Percentiles rank a stretch among this genome's conserved stretches.
These are phyloP conservation scores for Aspergillus sp. DNA, from an alignment of 2,329 filamentous ascomycete genomes.

Conservation along the genomic window DNA sequence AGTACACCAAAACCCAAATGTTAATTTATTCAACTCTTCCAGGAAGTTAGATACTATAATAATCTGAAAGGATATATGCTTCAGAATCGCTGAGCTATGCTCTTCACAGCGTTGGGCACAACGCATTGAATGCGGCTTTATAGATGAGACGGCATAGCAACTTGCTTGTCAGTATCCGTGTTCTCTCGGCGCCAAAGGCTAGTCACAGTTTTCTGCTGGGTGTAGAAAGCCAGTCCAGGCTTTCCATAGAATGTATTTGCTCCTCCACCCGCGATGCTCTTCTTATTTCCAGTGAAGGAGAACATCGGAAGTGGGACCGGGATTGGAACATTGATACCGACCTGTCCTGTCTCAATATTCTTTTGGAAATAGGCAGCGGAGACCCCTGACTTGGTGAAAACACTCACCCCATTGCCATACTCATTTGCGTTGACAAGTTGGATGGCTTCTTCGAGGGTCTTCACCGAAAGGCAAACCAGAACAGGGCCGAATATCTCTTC, in stretches of 20 bases:
- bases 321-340: slow-evolving; percentile 67
- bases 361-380: slow-evolving; percentile 63
- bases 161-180: slow-evolving; percentile 77
- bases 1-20: too few relatives aligned
- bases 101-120: too few relatives aligned
- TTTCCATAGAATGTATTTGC: slow-evolving; percentile 94
- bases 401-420: slow-evolving; percentile 66
- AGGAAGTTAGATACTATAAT: too few relatives aligned
- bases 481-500: slow-evolving; percentile 69
- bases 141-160: slow-evolving; percentile 79
- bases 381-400: slow-evolving; percentile 65
- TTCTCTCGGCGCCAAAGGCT: slow-evolving; percentile 85
- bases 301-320: slow-evolving; percentile 64
- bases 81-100: too few relatives aligned
- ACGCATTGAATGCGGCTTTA: neutral
- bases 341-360: slow-evolving; percentile 65
- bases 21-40: too few relatives aligned
- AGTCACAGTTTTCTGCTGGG: slow-evolving; percentile 96
- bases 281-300: slow-evolving; percentile 75
- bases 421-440: slow-evolving; percentile 65
- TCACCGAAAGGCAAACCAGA: slow-evolving; percentile 61
- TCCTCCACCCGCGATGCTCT: slow-evolving; percentile 85
- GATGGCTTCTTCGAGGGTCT: slow-evolving; percentile 63
- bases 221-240: slow-evolving; percentile 91
- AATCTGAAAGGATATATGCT: too few relatives aligned